These are phyloP conservation scores for Vinca minor DNA, from an alignment of 257 asterid genomes.

Conservation along the genomic window DNA sequence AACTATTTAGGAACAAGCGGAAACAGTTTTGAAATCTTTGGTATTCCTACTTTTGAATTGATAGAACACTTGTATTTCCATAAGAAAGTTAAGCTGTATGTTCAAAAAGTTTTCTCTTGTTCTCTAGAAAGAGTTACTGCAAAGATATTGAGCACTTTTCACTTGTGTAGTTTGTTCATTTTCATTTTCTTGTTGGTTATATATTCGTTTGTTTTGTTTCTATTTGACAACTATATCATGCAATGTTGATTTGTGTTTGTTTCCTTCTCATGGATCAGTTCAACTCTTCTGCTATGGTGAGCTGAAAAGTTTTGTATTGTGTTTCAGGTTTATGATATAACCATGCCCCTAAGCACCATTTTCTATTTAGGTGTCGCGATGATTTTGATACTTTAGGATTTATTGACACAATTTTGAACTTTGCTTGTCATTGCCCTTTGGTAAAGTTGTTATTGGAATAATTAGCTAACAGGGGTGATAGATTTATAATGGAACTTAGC, in stretches of 20 bases:
- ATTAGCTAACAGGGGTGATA: neutral
- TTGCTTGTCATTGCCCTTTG: neutral
- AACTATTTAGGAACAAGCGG: conserved; percentile 73
- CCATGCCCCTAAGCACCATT: neutral
- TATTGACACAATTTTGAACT: neutral
- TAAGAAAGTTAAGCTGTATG: conserved; percentile 29
- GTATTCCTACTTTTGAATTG: conserved; percentile 25
- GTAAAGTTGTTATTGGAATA: neutral
- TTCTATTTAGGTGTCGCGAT: neutral
- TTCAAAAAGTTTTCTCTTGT: neutral
- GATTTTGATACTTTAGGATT: neutral
- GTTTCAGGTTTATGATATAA: neutral
- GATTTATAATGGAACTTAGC: neutral
- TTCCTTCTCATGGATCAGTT: neutral
- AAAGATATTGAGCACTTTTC: neutral
- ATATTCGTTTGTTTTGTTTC: neutral
- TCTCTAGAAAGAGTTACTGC: conserved; percentile 1
- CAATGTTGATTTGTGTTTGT: neutral
- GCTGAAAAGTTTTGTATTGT: too few species aligned
- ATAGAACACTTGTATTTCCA: conserved; percentile 26
- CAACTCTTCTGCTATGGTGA: neutral
- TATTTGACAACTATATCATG: neutral
- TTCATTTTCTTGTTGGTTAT: neutral
- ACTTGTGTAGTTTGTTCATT: neutral
- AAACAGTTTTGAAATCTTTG: conserved; percentile 68